phyloP scores from a whole-genome alignment of 2,329 filamentous ascomycete genomes.

The Penicillium occitanis region DNA sequence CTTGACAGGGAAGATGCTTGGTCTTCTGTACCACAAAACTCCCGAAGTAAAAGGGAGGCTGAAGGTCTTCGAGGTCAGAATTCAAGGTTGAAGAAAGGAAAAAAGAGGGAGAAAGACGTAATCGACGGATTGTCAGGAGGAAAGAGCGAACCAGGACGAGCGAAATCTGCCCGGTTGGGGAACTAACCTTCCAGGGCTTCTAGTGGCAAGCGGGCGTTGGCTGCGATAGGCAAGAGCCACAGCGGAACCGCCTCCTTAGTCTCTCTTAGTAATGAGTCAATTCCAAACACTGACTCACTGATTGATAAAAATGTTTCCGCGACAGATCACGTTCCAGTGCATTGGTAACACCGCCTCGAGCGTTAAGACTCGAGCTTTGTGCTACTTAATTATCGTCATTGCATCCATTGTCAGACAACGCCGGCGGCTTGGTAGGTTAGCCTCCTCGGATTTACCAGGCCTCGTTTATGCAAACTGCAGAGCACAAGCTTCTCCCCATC shows the following conservation, averaged over 20 bases:
- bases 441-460: background rate
- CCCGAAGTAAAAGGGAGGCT: background rate
- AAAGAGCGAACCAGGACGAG: slow-evolving; percentile 4
- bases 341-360: background rate
- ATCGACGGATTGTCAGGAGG: slow-evolving; percentile 7
- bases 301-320: background rate
- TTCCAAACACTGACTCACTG: slow-evolving; percentile 2
- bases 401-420: background rate
- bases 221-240: slow-evolving; percentile 8
- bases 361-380: background rate
- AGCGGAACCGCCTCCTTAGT: slow-evolving; percentile 1
- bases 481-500: slow-evolving; percentile 2
- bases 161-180: slow-evolving; percentile 6
- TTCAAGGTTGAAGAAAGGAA: background rate
- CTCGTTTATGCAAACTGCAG: slow-evolving; percentile 3
- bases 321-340: background rate
- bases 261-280: slow-evolving; percentile 8
- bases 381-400: background rate
- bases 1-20: background rate
- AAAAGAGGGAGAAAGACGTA: slow-evolving; percentile 15
- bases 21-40: background rate
- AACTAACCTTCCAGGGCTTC: slow-evolving; percentile 6
- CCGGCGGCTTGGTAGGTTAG: background rate
- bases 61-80: background rate
- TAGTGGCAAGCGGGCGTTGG: slow-evolving; percentile 10